Evolutionary conservation across 768 basidiomycete genomes (phyloP), one percentile per base, ranked within the genome.

Genomic region (Terana coerulea): DNA sequence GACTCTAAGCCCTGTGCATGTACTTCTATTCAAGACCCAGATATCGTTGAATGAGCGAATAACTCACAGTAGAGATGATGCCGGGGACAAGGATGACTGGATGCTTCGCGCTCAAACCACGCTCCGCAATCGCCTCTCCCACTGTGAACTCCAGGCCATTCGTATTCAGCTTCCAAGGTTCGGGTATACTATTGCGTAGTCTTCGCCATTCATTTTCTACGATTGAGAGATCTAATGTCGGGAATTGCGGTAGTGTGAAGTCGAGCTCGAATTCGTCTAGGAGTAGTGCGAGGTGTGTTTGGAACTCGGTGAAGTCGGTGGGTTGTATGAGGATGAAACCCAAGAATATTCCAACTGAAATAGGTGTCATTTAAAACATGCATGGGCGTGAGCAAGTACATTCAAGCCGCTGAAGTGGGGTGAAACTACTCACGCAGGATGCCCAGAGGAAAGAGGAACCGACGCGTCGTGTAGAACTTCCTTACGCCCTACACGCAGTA

Each of bases 61-160:
- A 17, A 34, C 80, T 47, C 54, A 88, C 89, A 1, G 93, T 95
- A 1, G 91, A 93, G 31, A 95, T 83, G 45, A 95, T 86, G 1
- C 93, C 93, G 4, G 94, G 93, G 22, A 95, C 78, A n/a, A 97
- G 71, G 2, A 95, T 76, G 11, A 95, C 79, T 0, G 94, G 93
- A 64, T 89, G 75, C 49, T 84, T 68, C 5, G 90, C 91, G 47
- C 70, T 72, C 46, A 90, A 68, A 1, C 86, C 86, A 36, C 81
- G 75, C 4, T 69, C 77, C 49, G 79, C 81, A 62, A 88, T 80
- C 29, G 68, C 68, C 47, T 88, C 86, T 30, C 89, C 90, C 3
- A 84, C 86, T 61, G 80, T 77, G 57, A 91, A 91, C 61, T 91
- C 90, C 42, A 90, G 76, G 4, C 88, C 88, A 52, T 91, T 87